phyloP scores from a whole-genome alignment of 2,329 filamentous ascomycete species.

The Trichoderma sp. region DNA sequence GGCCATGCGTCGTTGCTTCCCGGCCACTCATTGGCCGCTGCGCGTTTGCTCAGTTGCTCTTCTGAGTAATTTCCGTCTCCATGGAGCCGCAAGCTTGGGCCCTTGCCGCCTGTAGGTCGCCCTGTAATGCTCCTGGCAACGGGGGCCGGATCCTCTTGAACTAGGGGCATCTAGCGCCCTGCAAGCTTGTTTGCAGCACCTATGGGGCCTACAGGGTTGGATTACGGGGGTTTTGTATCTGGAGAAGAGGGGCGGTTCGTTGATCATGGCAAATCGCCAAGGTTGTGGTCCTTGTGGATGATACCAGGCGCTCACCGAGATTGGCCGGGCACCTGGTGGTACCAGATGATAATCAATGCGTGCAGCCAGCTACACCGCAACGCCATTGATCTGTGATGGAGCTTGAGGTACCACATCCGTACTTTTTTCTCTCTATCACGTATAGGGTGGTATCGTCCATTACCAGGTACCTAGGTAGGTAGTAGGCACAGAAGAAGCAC shows the following conservation, averaged over 20 bases:
- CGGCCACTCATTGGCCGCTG: constrained; percentile 1
- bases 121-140: not conserved
- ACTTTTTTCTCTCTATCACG: not conserved
- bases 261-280: not conserved
- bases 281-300: not conserved
- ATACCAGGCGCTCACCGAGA: constrained; percentile 2
- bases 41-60: not conserved
- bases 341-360: not conserved
- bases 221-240: not conserved
- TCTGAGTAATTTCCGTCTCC: not conserved
- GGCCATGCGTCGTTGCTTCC: not conserved
- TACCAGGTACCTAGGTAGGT: too few relatives aligned
- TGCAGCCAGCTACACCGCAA: not conserved
- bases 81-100: not conserved
- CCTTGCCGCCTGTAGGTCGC: not conserved
- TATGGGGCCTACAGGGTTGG: not conserved
- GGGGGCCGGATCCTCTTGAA: not conserved
- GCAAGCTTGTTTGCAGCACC: not conserved
- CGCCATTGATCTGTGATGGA: not conserved
- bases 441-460: not conserved
- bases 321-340: not conserved
- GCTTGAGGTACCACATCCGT: not conserved
- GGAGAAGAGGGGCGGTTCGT: constrained; percentile 9
- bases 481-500: not conserved
- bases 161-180: not conserved